Evolutionary conservation across 1,139 yeast species (phyloP).

Genomic region (Taphrina deformans): DNA sequence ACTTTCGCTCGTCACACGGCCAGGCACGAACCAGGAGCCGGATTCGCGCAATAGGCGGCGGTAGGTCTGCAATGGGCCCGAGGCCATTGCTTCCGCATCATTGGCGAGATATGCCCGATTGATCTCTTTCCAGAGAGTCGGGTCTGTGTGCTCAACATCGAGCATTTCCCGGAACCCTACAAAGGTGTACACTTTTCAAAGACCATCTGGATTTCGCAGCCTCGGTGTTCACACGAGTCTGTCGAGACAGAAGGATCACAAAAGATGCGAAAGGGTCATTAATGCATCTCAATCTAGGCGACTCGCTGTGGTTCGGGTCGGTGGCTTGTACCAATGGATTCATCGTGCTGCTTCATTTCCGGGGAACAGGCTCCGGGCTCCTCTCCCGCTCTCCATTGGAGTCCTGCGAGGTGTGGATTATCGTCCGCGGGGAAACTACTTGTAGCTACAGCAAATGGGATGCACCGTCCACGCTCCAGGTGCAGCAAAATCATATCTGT

Average conservation of each 20-base stretch:
- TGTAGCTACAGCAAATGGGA: no score
- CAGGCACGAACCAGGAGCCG: slow-evolving; percentile 21
- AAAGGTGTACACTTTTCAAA: no score
- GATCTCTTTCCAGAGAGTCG: slow-evolving; percentile 1
- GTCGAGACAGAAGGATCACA: no score
- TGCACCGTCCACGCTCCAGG: no score
- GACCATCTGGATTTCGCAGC: no score
- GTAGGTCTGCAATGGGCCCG: neutral
- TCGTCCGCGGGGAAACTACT: no score
- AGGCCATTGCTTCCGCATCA: neutral
- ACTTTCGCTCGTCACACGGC: neutral
- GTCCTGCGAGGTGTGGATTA: no score
- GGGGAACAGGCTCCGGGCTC: neutral
- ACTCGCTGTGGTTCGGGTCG: no score
- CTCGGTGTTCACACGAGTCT: no score
- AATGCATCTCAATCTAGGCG: no score
- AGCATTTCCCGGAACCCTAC: neutral
- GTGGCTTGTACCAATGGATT: neutral
- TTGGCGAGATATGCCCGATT: slow-evolving; percentile 2
- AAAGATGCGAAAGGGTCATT: neutral
- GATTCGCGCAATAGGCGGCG: slow-evolving; percentile 4
- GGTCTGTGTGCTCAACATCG: neutral
- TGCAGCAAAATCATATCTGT: no score
- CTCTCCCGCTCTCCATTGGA: neutral
- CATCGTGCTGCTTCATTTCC: no score